Percentiles rank a stretch among this genome's conserved stretches.
phyloP scores from a whole-genome alignment of 345 rosid species.

The Salix arbutifolia region DNA sequence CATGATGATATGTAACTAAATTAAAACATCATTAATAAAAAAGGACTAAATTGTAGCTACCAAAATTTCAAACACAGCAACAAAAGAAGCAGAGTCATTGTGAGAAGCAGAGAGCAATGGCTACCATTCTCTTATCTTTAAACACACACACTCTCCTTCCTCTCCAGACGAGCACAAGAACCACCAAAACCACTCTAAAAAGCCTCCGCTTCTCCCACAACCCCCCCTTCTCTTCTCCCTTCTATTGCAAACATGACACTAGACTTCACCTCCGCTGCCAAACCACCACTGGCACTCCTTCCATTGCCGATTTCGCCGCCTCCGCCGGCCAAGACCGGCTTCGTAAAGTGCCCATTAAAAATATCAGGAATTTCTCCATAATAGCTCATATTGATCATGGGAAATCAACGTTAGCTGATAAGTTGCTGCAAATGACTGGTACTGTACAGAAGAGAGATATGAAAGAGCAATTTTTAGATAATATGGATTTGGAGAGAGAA shows the following conservation, averaged over 20 bases:
- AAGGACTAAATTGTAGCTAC: background rate
- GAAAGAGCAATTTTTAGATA: conserved; percentile 98
- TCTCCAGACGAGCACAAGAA: background rate
- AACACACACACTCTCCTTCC: background rate
- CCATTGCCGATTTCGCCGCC: conserved; percentile 24
- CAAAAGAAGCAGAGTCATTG: background rate
- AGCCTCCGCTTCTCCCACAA: background rate
- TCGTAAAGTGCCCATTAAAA: conserved; percentile 69
- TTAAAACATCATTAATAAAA: no score
- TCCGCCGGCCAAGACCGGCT: conserved; percentile 74
- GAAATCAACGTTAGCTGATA: conserved; percentile 91
- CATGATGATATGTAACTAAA: background rate
- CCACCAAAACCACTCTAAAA: background rate
- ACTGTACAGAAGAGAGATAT: conserved; percentile 89
- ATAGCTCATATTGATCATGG: conserved; percentile 99
- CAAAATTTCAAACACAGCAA: background rate
- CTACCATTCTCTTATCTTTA: background rate
- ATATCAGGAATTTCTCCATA: conserved; percentile 78
- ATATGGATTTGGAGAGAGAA: conserved; percentile 97
- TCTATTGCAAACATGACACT: background rate
- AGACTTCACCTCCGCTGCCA: conserved; percentile 7
- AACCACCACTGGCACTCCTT: background rate
- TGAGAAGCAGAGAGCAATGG: background rate
- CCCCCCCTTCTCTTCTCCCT: background rate
- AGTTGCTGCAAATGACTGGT: conserved; percentile 88